Evolutionary conservation across 140 eudicot species (phyloP).

Genomic region (Cichorium intybus): DNA sequence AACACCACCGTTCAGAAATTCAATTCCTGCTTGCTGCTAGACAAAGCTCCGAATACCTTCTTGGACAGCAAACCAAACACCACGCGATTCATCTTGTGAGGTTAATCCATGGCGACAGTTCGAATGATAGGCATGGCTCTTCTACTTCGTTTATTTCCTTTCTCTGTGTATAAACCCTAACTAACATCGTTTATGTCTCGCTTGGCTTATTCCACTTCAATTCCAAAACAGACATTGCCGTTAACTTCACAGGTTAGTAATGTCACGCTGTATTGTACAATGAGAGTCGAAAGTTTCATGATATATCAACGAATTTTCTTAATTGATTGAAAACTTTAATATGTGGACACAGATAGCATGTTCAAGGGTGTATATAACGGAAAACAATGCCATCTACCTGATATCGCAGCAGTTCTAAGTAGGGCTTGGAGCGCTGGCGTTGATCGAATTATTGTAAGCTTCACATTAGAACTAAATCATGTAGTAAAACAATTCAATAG

Average conservation of each 20-base stretch:
- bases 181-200: conserved; percentile 1
- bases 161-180: conserved; percentile 3
- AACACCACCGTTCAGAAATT: neutral
- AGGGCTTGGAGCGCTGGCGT: conserved; percentile 99
- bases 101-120: conserved; percentile 52
- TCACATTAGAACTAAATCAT: neutral
- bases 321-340: neutral
- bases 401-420: conserved; percentile 66
- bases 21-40: too few relatives aligned
- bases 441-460: conserved; percentile 80
- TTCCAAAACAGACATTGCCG: conserved; percentile 75
- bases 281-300: neutral
- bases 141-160: neutral
- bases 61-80: conserved; percentile 14
- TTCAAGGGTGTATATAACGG: conserved; percentile 93
- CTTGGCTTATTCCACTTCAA: conserved; percentile 10
- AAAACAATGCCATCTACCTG: conserved; percentile 79
- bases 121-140: conserved; percentile 73
- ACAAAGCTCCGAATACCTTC: neutral
- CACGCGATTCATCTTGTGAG: conserved; percentile 1
- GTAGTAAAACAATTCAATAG: neutral
- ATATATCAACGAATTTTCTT: neutral
- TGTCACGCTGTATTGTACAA: neutral
- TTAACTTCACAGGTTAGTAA: conserved; percentile 79
- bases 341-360: conserved; percentile 63